Evolutionary conservation across 1,284 basidiomycete species (phyloP).

Genomic region (Malassezia yamatoensis): DNA sequence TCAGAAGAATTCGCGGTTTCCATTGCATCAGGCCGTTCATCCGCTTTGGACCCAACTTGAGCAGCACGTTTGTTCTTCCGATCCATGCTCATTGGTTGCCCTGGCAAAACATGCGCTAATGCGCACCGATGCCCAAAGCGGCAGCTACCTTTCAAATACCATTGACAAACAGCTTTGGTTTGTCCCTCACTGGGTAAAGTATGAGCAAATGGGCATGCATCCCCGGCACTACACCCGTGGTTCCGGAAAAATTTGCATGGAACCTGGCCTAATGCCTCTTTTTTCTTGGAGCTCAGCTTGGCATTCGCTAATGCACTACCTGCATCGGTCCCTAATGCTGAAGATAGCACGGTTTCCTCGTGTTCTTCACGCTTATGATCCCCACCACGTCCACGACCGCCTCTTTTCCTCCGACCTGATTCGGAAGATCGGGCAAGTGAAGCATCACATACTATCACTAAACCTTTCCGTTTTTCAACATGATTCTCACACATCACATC

Average conservation of each 20-base stretch:
- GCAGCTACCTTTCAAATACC: constrained; percentile 80
- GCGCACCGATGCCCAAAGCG: constrained; percentile 92
- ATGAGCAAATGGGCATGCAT: constrained; percentile 93
- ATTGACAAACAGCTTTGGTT: constrained; percentile 77
- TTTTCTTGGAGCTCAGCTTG: constrained; percentile 46
- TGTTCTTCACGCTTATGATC: constrained; percentile 19
- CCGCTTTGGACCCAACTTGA: constrained; percentile 50
- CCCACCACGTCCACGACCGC: constrained; percentile 17
- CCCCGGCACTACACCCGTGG: constrained; percentile 66
- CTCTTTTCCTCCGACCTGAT: constrained; percentile 28
- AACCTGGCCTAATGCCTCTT: constrained; percentile 79
- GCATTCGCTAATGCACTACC: constrained; percentile 41
- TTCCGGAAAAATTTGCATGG: constrained; percentile 92
- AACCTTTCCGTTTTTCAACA: constrained; percentile 4
- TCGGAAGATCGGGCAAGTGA: constrained; percentile 30
- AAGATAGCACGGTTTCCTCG: constrained; percentile 13
- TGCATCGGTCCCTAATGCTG: constrained; percentile 10
- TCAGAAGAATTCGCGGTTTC: background rate
- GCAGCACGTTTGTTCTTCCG: constrained; percentile 95
- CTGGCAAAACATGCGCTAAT: constrained; percentile 75
- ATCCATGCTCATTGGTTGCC: constrained; percentile 76
- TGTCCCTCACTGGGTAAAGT: constrained; percentile 47
- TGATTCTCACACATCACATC: background rate
- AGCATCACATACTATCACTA: constrained; percentile 29
- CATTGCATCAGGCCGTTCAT: background rate